These are phyloP conservation scores for Myriangium duriaei DNA, from an alignment of 2,329 filamentous ascomycete genomes.

Conservation along the genomic window DNA sequence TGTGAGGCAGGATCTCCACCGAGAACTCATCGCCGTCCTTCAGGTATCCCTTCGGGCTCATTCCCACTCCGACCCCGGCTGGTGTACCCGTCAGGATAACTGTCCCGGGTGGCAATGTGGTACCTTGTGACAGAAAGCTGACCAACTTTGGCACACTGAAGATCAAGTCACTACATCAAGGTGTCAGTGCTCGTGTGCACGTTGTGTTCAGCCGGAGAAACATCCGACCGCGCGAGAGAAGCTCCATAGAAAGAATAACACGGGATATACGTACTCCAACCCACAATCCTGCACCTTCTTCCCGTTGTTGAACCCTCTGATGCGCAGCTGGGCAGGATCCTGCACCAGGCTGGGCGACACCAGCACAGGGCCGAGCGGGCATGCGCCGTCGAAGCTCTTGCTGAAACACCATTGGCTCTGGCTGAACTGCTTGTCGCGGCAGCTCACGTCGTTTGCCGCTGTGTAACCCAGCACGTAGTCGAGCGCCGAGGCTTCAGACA, in stretches of 20 bases:
- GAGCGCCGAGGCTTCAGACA: conserved; percentile 43
- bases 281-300: conserved; percentile 38
- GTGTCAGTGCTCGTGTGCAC: conserved; percentile 10
- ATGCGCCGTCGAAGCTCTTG: conserved; percentile 47
- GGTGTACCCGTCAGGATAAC: conserved; percentile 34
- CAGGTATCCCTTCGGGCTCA: conserved; percentile 29
- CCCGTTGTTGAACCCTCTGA: conserved; percentile 31
- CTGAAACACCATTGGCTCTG: conserved; percentile 46
- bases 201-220: not conserved
- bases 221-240: not conserved
- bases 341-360: conserved; percentile 10
- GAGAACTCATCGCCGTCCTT: conserved; percentile 35
- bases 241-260: too few species aligned
- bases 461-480: conserved; percentile 53
- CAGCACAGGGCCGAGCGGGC: conserved; percentile 33
- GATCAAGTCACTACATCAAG: conserved; percentile 36
- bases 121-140: conserved; percentile 29
- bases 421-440: conserved; percentile 42
- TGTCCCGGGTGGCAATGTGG: conserved; percentile 30
- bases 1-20: conserved; percentile 36
- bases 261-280: conserved; percentile 24
- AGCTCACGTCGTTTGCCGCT: conserved; percentile 50
- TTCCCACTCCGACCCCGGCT: conserved; percentile 29
- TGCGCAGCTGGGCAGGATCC: conserved; percentile 37
- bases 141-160: conserved; percentile 38